Base-by-base conservation (phyloP, 768 basidiomycete genomes). In the Tulasnella calospora region DNA sequence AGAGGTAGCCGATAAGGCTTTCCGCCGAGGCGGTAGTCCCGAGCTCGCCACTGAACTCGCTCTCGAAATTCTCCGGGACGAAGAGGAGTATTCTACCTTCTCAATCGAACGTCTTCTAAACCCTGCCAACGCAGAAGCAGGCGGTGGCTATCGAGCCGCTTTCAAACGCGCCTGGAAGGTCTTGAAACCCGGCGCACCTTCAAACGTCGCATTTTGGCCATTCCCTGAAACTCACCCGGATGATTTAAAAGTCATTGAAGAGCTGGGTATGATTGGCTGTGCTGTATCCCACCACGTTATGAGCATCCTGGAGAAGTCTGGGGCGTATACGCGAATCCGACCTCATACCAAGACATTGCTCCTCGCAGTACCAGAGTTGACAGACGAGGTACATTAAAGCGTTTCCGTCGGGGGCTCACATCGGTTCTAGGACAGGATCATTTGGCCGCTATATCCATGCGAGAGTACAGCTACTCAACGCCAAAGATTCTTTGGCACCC, bases 211-310 rank as follows among this genome's bases (percentile, higher is more conserved):
- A 30, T 57, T 57, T 30, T 57, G 55, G 55, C 55, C 55, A 30
- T 57, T 44, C 79, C 35, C 80, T 73, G n/a, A 78, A 80, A 57
- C 77, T 81, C 19, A 79, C 81, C 21, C 40, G 21, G 73, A 76
- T 21, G 80, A 81, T 41, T 40, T 67, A n/a, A 46, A 74, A 46
- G 51, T 81, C 12, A 78, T 81, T 44, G 80, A 80, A 30, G 81
- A 81, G 69, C 76, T 81, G 61, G 75, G 76, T 23, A 79, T 82
- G 80, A 38, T 72, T 17, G 81, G 73, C 55, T 71, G 77, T 73
- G 46, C 70, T 15, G 81, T 82, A 33, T 67, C 72, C 9, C 74
- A 77, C 70, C 47, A 78, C 36, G 76, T 78, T 35, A 73, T 69
- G 36, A 41, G 72, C 21, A 73, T 80, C 61, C 74, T 81, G 44